Evolutionary conservation across 2,329 filamentous ascomycete species (phyloP), one percentile per base, ranked within the genome.

Genomic region (Fusarium sublunatum): DNA sequence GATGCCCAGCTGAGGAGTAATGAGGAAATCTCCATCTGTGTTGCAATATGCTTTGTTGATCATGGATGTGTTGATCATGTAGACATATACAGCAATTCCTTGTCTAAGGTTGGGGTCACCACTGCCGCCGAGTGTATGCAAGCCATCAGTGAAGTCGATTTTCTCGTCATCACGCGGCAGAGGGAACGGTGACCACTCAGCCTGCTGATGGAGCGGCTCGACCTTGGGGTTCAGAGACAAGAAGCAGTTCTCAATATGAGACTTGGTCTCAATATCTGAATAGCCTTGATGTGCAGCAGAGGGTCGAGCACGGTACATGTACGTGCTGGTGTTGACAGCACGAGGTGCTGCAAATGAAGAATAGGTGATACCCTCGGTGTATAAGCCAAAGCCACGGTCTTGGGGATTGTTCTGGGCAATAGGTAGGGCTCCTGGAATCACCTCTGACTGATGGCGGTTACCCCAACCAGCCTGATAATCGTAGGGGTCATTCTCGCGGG

Each of bases 301-400:
- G 2, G 58, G 58, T 15, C 57, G 32, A 7, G 56, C 49, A 0
- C 58, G 58, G 3, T 62, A 62, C 58, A 62, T 61, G 5, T 62
- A 62, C 0, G 46, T 56, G 32, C 57, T 62, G 31, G 29, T 38
- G 38, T 62, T 61, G 2, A 31, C 6, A 5, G 24, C 24, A 4
- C 58, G 25, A 7, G 58, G 56, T 7, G 56, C 56, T 10, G 58
- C 58, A 35, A 62, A 62, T 5, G 58, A 45, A 19, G 57, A 62
- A 44, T 61, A 62, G n/a, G 58, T 62, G 13, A 62, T 61, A 2
- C 58, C 58, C n/a, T 62, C 58, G 5, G 58, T 62, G 22, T 62
- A 62, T 11, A 62, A 10, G 5, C 58, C 58, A 6, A 61, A 51
- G 0, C 58, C 58, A 7, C 56, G 42, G 6, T 62, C 58, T 2